phyloP scores from a whole-genome alignment of 768 basidiomycete genomes.

The Pleurotus citrinopileatus region DNA sequence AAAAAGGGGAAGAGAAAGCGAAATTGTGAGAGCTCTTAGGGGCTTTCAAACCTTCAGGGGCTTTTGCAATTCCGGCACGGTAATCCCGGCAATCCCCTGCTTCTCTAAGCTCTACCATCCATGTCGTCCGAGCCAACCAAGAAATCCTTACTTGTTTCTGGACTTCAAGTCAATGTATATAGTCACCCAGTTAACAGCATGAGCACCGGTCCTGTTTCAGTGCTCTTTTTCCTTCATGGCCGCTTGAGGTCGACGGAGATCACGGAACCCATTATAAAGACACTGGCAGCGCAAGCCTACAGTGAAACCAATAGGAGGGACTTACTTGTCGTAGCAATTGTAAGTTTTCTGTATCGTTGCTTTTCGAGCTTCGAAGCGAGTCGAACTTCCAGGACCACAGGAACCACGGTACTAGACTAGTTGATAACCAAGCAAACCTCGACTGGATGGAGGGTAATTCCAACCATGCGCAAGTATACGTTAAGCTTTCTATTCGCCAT shows the following conservation, averaged over 20 bases:
- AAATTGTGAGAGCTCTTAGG: no score
- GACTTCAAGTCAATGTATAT: conserved; percentile 34
- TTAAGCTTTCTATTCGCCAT: conserved; percentile 2
- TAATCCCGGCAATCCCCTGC: no score
- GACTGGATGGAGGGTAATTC: conserved; percentile 35
- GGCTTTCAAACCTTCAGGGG: no score
- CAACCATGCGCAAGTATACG: conserved; percentile 36
- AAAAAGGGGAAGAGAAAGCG: no score
- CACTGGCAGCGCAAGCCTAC: conserved; percentile 21
- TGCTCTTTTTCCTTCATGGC: conserved; percentile 43
- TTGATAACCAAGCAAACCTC: conserved; percentile 30
- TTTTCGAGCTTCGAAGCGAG: neutral
- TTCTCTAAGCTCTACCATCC: no score
- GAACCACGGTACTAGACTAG: conserved; percentile 40
- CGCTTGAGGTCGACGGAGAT: conserved; percentile 28
- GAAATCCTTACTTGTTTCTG: conserved; percentile 17
- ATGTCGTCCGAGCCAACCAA: neutral
- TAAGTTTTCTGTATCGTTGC: conserved; percentile 16
- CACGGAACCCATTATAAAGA: conserved; percentile 24
- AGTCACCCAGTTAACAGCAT: conserved; percentile 15
- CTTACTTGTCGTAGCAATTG: conserved; percentile 37
- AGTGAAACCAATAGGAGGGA: conserved; percentile 15
- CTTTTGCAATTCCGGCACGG: no score
- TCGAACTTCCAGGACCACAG: conserved; percentile 38
- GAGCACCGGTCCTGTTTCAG: conserved; percentile 25